A percentile compares a stretch with the other conserved stretches of the same genome.
Conservation (phyloP, 1,139 yeast species). For the Yamadazyma friedrichii region DNA sequence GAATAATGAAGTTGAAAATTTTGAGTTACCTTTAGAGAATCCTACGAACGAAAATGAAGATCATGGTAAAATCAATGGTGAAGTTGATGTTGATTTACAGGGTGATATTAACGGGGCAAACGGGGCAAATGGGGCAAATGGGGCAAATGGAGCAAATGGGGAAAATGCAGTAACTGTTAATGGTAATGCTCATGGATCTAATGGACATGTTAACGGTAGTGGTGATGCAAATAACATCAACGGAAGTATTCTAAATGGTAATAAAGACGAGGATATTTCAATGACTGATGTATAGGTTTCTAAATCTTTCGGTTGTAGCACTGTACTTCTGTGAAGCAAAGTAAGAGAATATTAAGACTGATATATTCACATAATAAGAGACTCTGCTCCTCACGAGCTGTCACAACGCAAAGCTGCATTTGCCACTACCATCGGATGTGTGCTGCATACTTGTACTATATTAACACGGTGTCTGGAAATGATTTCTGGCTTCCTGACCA, state of each 20-base stretch:
- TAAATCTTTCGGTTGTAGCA: too few species aligned
- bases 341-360: too few species aligned
- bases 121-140: neutral
- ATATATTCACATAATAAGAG: too few species aligned
- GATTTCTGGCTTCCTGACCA: too few species aligned
- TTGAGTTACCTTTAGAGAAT: neutral
- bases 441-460: too few species aligned
- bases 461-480: too few species aligned
- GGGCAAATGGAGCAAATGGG: neutral
- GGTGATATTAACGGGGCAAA: neutral
- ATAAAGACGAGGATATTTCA: conserved; percentile 1
- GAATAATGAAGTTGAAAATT: conserved; percentile 7
- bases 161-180: neutral
- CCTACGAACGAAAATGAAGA: neutral
- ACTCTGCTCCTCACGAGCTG: too few species aligned
- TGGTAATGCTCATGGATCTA: neutral
- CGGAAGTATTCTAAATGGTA: neutral
- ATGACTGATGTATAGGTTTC: conserved; percentile 2
- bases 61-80: neutral
- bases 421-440: too few species aligned
- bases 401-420: too few species aligned
- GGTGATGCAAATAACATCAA: neutral
- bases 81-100: neutral
- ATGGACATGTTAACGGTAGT: neutral
- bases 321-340: too few species aligned